Conservation (phyloP, 352 stramenopile genomes). For the Globisporangium echinulatum region DNA sequence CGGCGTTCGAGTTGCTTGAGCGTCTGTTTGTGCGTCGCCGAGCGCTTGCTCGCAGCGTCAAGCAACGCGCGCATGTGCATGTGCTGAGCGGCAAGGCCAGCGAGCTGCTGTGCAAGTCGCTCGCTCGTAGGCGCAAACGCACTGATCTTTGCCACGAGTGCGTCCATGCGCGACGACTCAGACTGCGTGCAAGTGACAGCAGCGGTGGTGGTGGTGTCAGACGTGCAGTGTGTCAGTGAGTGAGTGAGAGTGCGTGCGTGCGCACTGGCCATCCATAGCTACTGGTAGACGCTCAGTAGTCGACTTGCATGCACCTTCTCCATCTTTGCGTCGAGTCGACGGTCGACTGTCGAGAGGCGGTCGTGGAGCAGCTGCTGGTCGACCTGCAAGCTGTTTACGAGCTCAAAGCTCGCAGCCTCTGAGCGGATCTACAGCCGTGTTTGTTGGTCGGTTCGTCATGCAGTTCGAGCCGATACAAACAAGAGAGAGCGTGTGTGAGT, state of each 20-base stretch:
- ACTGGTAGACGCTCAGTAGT: neutral
- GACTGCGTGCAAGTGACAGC: constrained; percentile 20
- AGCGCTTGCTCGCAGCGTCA: neutral
- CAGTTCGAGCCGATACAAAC: too few species aligned
- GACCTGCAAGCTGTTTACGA: constrained; percentile 33
- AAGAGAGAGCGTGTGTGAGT: neutral
- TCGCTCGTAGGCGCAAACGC: constrained; percentile 36
- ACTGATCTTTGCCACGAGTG: constrained; percentile 46
- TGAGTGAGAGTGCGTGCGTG: too few species aligned
- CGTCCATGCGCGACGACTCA: constrained; percentile 35
- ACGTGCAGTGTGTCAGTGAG: too few species aligned
- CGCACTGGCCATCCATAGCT: too few species aligned
- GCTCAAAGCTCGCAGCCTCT: constrained; percentile 26
- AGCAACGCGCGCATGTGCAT: neutral
- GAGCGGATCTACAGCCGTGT: constrained; percentile 15
- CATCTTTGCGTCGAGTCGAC: constrained; percentile 41
- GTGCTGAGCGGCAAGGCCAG: constrained; percentile 12
- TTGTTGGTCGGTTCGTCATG: too few species aligned
- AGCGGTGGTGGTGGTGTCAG: too few species aligned
- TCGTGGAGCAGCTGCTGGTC: constrained; percentile 42
- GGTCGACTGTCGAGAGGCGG: constrained; percentile 33
- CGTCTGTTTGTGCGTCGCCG: neutral
- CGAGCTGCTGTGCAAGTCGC: constrained; percentile 22
- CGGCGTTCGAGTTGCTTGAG: neutral
- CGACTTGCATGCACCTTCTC: constrained; percentile 37